These are phyloP conservation scores for Naegleria lovaniensis DNA, from an alignment of 208 protist genomes.

Conservation along the genomic window DNA sequence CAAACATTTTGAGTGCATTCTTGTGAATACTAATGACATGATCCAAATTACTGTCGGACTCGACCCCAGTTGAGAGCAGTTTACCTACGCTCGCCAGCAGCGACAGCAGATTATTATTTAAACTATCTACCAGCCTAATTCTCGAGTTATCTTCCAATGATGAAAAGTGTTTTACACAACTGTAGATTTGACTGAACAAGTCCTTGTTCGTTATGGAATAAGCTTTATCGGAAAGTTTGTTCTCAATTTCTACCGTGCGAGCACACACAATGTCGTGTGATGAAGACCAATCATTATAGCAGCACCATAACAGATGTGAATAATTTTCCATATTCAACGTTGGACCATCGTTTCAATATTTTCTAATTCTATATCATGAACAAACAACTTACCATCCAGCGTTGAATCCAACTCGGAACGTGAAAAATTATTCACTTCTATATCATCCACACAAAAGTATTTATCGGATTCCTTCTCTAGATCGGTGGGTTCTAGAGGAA, in stretches of 20 bases:
- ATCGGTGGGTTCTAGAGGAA: neutral
- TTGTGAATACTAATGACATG: neutral
- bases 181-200: neutral
- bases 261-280: too few relatives aligned
- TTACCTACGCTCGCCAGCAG: neutral
- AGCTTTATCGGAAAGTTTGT: neutral
- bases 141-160: neutral
- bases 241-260: conserved; percentile 11
- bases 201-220: neutral
- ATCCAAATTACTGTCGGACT: neutral
- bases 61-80: neutral
- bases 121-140: neutral
- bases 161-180: neutral
- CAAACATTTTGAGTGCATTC: conserved; percentile 37
- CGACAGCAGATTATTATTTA: neutral
- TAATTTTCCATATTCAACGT: too few relatives aligned
- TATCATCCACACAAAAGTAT: neutral
- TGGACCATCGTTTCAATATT: too few relatives aligned
- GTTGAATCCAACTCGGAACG: neutral
- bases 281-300: too few relatives aligned
- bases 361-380: too few relatives aligned
- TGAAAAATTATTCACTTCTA: neutral
- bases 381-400: neutral
- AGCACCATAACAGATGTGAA: too few relatives aligned
- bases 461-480: neutral